Base-by-base conservation (phyloP, 176 grass and related monocot species). In the Zoysia japonica region DNA sequence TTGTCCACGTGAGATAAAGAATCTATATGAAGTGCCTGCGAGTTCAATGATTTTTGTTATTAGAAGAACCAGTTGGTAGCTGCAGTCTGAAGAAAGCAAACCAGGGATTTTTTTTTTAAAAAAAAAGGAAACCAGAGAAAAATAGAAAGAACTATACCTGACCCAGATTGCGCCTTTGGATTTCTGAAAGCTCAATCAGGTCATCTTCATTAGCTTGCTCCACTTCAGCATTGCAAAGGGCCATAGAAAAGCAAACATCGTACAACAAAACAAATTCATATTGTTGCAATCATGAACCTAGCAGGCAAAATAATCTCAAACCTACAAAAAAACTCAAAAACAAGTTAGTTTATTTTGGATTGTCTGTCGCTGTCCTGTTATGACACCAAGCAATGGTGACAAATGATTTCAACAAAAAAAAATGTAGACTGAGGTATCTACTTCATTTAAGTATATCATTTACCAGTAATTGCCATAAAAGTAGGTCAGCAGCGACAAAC, bases 181-280 rank as follows among this genome's bases (percentile, higher is more conserved):
- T 92, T 88, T 98, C 92, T 80, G 86, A 92, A 57, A 94, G 86
- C 74, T 94, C 92, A 50, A 88, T 89, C 75, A 98, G 81, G 65
- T 97, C 94, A 76, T 94, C 95, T 16, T 91, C 95, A 66, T 53
- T 90, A 80, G 81, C 78, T 70, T 98, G 83, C 65, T 94, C 89
- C 46, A 88, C 86, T 92, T 98, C 92, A 59, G 85, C 39, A 5
- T 72, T 85, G 73, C 86, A 92, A 84, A 94, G 90, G 80, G 95
- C 92, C 92, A 98, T 98, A 15, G 85, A 85, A 87, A 94, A 98
- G 68, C 67, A 80, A 69, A 90, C 81, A 72, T 74, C 84, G 90
- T 98, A 68, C 51, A 85, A 67, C 12, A 84, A 81, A 17, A 56
- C 59, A 84, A 68, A 38, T 35, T 42, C 40, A 48, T 65, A 84